These are phyloP conservation scores for Acacia pycnantha DNA, from an alignment of 331 rosid genomes.

Conservation along the genomic window DNA sequence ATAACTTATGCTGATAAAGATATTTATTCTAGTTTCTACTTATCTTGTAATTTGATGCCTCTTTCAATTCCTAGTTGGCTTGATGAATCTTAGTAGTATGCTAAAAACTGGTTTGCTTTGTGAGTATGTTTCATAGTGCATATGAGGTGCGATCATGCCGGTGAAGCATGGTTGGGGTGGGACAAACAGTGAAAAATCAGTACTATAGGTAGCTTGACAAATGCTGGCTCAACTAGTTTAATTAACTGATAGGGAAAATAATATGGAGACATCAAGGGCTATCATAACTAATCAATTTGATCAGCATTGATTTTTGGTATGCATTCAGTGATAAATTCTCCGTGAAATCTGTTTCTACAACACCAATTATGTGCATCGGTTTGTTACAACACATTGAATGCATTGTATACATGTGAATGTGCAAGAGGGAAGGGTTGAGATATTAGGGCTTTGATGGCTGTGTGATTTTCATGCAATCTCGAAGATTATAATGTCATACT, in stretches of 20 bases:
- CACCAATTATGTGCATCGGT: background rate
- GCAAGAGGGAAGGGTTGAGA: background rate
- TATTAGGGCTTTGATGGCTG: background rate
- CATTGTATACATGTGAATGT: background rate
- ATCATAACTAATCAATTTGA: background rate
- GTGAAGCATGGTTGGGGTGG: background rate
- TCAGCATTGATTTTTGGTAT: background rate
- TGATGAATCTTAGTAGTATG: background rate
- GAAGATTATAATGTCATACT: background rate
- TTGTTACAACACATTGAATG: background rate
- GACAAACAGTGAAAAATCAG: background rate
- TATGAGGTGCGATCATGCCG: background rate
- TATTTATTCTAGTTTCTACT: background rate
- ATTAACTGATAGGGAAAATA: background rate
- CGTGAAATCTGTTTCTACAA: background rate
- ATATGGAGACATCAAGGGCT: background rate
- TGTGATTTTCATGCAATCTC: conserved; percentile 1
- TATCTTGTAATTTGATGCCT: background rate
- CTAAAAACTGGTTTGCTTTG: background rate
- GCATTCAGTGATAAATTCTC: conserved; percentile 1
- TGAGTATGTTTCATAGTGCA: background rate
- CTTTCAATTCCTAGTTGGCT: background rate
- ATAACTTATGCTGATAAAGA: background rate
- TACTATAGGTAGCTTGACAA: background rate
- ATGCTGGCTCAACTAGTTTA: background rate